Evolutionary conservation across 371 early-diverging fungal genomes (phyloP).

Genomic region (Cokeromyces recurvatus): DNA sequence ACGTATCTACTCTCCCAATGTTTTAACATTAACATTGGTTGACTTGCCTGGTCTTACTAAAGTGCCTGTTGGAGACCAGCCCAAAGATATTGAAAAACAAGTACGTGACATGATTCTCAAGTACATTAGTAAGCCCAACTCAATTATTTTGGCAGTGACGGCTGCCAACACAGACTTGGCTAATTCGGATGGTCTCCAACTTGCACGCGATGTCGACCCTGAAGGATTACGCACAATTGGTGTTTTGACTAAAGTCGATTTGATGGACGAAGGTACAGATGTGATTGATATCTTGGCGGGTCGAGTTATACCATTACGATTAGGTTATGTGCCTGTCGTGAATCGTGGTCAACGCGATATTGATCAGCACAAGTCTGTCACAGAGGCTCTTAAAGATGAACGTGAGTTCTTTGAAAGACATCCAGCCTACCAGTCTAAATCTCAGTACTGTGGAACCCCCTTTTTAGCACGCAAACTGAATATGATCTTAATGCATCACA

Average conservation of each 20-base stretch:
- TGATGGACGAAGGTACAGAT: slow-evolving; percentile 99
- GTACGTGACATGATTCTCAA: slow-evolving; percentile 96
- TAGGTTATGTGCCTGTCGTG: slow-evolving; percentile 95
- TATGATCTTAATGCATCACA: slow-evolving; percentile 97
- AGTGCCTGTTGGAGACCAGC: slow-evolving; percentile 97
- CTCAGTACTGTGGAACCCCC: slow-evolving; percentile 98
- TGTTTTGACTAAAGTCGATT: slow-evolving; percentile 98
- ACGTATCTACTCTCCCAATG: slow-evolving; percentile 92
- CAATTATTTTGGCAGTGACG: slow-evolving; percentile 97
- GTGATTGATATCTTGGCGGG: slow-evolving; percentile 98
- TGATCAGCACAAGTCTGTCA: slow-evolving; percentile 85
- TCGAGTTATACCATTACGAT: slow-evolving; percentile 88
- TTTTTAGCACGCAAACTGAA: slow-evolving; percentile 95
- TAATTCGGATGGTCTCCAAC: slow-evolving; percentile 97
- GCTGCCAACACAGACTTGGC: slow-evolving; percentile 98
- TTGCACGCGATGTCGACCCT: slow-evolving; percentile 97
- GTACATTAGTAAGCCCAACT: slow-evolving; percentile 92
- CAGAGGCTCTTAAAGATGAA: slow-evolving; percentile 86
- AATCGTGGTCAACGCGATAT: slow-evolving; percentile 98
- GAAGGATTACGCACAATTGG: slow-evolving; percentile 98
- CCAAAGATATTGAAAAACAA: slow-evolving; percentile 97
- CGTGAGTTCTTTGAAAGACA: slow-evolving; percentile 92
- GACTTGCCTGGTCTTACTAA: slow-evolving; percentile 99
- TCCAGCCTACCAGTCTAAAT: slow-evolving; percentile 89
- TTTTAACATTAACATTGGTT: slow-evolving; percentile 95